Evolutionary conservation across 2,329 filamentous ascomycete species (phyloP), one percentile per base, ranked within the genome.

Genomic region (Metarhizium anisopliae): DNA sequence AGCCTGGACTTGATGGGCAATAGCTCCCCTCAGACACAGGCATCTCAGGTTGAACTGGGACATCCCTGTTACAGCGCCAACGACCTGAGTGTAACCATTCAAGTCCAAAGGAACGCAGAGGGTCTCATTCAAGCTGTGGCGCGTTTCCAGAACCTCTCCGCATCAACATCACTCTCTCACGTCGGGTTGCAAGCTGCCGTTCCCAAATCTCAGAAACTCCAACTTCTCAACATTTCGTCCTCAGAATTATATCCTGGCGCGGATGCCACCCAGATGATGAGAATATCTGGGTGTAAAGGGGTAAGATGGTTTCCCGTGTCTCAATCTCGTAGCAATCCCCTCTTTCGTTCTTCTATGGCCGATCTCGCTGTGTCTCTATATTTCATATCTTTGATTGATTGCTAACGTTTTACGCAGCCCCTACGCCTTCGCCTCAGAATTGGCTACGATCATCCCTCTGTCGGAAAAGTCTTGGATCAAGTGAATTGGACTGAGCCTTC

Each of bases 151-250:
- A 97, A 97, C 70, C 81, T 74, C 0, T 87, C 85, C 14, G 78
- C 79, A 56, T 83, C 86, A 35, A 79, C 78, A 14, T 74, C 76
- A 14, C 77, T 97, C 51, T 85, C 85, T 16, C 83, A 81, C 50
- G 89, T 97, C 35, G 90, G 89, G 30, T 71, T 99, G 61, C 94
- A 99, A 70, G 94, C 93, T 47, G 94, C 94, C 1, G 94, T 99
- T 54, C 94, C 94, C 8, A 99, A 97, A 74, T 90, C 89, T 49
- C 94, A 99, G 73, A 96, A 94, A 70, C 74, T 99, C 65, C 91
- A 96, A 68, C 75, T 99, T 61, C 87, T 95, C 69, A 90, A 87
- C 57, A 96, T 99, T 62, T 95, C 90, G 62, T 89, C 83, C 61
- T 75, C 85, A 4, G 89, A 95, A 36, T 69, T 99, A 47, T 83